Evolutionary conservation across 768 basidiomycete genomes (phyloP), one percentile per base, ranked within the genome.

Genomic region (Tricholoma terreum): DNA sequence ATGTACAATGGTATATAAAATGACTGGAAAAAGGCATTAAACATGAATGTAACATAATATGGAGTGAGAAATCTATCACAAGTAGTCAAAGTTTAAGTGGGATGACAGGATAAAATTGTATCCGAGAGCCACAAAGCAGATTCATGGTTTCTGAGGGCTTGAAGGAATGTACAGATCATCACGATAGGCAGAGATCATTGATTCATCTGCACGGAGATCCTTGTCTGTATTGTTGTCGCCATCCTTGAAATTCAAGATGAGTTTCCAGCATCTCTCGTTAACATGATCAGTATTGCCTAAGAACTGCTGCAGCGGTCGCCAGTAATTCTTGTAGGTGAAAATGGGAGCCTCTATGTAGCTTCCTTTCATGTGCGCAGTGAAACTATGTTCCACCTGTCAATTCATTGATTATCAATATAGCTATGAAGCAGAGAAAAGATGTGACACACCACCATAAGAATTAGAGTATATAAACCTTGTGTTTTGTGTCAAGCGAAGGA

Each of bases 81-180:
- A 35, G 34, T 35, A 35, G 34, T 35, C 34, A 35, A 35, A 35
- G 34, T 35, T 35, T 35, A 35, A 35, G 34, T 35, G 34, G 34
- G 34, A 35, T 35, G 34, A 35, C 34, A 35, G 34, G 34, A 35
- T 35, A 35, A 35, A 35, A 35, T 35, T 7, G 9, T 35, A 35
- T 35, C 34, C 12, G 34, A 35, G 34, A 35, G 34, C 34, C 34
- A 35, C 34, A 35, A 35, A 35, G 34, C 21, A 30, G 52, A 22
- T 19, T 27, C 38, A 53, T 14, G 17, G 10, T 43, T 63, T 63
- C 38, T 53, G 12, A 15, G 61, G 61, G 58, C 61, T 62, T 14
- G 31, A 33, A 12, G 58, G 55, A 15, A 60, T 54, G 34, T 57
- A 55, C 34, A 62, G 43, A 12, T 60, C 34, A 35, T 35, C 34